These are phyloP conservation scores for Serpula lacrymans DNA, from an alignment of 768 basidiomycete species.

Conservation along the genomic window DNA sequence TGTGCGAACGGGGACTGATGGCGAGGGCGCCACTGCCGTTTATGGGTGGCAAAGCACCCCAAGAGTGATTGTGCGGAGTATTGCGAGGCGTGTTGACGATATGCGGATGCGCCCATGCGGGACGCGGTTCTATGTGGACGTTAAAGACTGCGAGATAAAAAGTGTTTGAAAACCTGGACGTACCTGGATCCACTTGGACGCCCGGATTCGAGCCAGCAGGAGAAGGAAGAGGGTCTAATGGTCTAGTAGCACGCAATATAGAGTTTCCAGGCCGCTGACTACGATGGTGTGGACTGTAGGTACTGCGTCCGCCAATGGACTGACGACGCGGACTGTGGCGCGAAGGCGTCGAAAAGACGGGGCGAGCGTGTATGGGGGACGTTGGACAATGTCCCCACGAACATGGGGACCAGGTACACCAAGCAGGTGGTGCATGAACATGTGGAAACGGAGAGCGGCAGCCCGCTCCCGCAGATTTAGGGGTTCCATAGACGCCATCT, in stretches of 20 bases:
- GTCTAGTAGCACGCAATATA: background rate
- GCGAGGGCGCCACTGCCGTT: background rate
- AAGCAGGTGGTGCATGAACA: background rate
- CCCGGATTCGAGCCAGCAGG: slow-evolving; percentile 13
- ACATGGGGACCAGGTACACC: background rate
- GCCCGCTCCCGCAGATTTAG: too few relatives aligned
- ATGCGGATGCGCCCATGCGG: slow-evolving; percentile 1
- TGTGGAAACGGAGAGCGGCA: background rate
- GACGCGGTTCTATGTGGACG: slow-evolving; percentile 6
- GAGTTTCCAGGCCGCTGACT: background rate
- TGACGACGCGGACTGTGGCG: background rate
- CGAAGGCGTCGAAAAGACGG: background rate
- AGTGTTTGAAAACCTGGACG: background rate
- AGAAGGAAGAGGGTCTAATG: background rate
- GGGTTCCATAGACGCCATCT: too few relatives aligned
- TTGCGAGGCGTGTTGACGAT: background rate
- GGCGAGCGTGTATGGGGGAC: background rate
- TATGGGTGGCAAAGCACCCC: background rate
- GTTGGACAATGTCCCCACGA: background rate
- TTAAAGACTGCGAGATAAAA: background rate
- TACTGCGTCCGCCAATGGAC: too few relatives aligned
- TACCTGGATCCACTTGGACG: slow-evolving; percentile 16
- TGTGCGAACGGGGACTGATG: background rate
- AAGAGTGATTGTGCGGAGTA: background rate
- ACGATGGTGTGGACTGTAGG: too few relatives aligned